Conservation (phyloP, 352 stramenopile species). For the Phytophthora lateralis region DNA sequence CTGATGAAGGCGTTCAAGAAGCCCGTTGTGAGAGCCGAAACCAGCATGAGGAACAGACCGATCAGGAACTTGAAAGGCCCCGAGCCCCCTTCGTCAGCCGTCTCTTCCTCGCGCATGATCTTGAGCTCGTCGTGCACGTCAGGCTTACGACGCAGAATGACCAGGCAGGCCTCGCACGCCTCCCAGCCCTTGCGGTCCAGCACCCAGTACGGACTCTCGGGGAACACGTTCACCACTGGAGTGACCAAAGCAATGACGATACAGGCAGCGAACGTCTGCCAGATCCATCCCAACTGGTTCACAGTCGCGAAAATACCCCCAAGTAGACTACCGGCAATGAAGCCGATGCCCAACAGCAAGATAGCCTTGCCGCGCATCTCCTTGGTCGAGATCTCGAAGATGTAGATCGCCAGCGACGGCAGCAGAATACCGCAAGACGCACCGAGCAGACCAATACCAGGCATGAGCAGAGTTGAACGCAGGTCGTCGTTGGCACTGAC, state of each 20-base stretch:
- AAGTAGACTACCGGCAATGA: constrained; percentile 65
- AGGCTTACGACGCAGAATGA: constrained; percentile 68
- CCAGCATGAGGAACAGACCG: constrained; percentile 68
- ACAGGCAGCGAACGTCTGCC: constrained; percentile 68
- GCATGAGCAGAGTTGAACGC: constrained; percentile 51
- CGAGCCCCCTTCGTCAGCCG: constrained; percentile 40
- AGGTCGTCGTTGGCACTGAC: constrained; percentile 62
- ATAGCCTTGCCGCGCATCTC: constrained; percentile 80
- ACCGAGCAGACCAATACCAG: constrained; percentile 66
- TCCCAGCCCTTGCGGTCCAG: constrained; percentile 70
- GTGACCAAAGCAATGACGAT: constrained; percentile 74
- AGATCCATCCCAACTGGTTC: constrained; percentile 77
- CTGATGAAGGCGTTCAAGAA: constrained; percentile 67
- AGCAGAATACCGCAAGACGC: constrained; percentile 65
- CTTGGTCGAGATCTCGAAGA: constrained; percentile 81
- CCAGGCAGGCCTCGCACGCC: constrained; percentile 65
- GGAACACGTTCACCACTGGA: constrained; percentile 74
- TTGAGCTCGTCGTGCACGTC: constrained; percentile 76
- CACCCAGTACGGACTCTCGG: constrained; percentile 83
- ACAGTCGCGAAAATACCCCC: constrained; percentile 56
- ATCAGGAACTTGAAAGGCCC: constrained; percentile 69
- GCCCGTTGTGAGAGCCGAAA: constrained; percentile 58
- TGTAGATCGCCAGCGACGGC: constrained; percentile 76
- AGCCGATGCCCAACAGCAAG: constrained; percentile 65
- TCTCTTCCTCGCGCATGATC: constrained; percentile 67